These are phyloP conservation scores for Phyllosticta citriasiana DNA, from an alignment of 2,329 filamentous ascomycete genomes.

Conservation along the genomic window DNA sequence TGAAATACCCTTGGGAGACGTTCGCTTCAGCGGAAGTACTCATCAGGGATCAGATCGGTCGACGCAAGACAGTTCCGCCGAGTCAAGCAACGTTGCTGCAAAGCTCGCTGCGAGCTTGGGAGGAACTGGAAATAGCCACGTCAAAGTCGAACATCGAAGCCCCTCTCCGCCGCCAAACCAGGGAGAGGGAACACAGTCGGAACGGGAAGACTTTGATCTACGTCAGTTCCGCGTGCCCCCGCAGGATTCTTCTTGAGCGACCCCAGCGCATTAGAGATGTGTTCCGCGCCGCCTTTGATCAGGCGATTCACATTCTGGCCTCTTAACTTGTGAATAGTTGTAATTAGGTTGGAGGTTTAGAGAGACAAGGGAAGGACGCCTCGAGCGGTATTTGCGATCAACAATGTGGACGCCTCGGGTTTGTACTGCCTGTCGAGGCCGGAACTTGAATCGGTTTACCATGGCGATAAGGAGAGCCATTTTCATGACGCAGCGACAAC, in stretches of 20 bases:
- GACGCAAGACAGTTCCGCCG: background rate
- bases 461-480: background rate
- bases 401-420: background rate
- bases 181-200: background rate
- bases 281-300: background rate
- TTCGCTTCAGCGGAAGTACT: background rate
- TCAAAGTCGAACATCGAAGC: background rate
- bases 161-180: background rate
- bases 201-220: constrained; percentile 3
- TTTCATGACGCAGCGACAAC: background rate
- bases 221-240: constrained; percentile 4
- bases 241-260: background rate
- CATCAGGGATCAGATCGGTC: background rate
- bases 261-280: background rate
- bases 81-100: background rate
- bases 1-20: background rate
- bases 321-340: too few relatives aligned
- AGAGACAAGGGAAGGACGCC: too few relatives aligned
- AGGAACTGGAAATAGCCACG: background rate
- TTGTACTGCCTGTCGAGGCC: background rate
- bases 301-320: too few relatives aligned
- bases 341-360: too few relatives aligned
- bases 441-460: background rate
- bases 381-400: background rate
- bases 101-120: background rate